A percentile compares a stretch with the other conserved stretches of the same genome.
Evolutionary conservation across 2,329 filamentous ascomycete species (phyloP).

Genomic region (Calonectria pseudoturangicola): DNA sequence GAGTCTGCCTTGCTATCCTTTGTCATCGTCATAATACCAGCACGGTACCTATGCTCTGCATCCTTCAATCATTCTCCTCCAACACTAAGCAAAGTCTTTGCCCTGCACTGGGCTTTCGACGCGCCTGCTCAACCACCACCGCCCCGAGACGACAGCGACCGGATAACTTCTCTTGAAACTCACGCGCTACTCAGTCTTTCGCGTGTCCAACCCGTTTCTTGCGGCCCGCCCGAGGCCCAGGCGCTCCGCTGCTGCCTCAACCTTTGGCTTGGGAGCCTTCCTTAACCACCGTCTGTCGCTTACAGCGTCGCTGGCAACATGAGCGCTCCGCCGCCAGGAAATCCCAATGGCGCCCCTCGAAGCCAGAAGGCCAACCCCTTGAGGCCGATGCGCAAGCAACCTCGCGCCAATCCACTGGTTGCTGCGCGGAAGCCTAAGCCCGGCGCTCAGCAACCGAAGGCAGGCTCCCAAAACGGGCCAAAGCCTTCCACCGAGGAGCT

Average conservation of each 20-base stretch:
- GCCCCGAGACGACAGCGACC: conserved; percentile 24
- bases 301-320: conserved; percentile 57
- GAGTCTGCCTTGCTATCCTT: conserved; percentile 44
- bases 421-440: conserved; percentile 69
- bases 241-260: conserved; percentile 42
- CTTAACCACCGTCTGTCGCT: conserved; percentile 18
- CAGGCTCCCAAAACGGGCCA: conserved; percentile 53
- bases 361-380: conserved; percentile 60
- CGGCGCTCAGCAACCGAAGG: conserved; percentile 46
- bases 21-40: conserved; percentile 56
- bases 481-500: conserved; percentile 63
- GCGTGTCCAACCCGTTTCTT: neutral
- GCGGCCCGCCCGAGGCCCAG: conserved; percentile 22
- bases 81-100: conserved; percentile 40
- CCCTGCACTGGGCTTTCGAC: conserved; percentile 15
- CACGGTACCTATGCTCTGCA: conserved; percentile 12
- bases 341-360: conserved; percentile 58
- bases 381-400: conserved; percentile 63
- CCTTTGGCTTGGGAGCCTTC: conserved; percentile 27
- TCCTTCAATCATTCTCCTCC: conserved; percentile 42
- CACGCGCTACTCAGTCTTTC: conserved; percentile 19
- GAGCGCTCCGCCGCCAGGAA: conserved; percentile 64
- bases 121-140: neutral
- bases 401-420: conserved; percentile 77
- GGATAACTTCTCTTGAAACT: neutral